Conservation (phyloP, 2,329 filamentous ascomycete species). For the Dactylonectria estremocensis region DNA sequence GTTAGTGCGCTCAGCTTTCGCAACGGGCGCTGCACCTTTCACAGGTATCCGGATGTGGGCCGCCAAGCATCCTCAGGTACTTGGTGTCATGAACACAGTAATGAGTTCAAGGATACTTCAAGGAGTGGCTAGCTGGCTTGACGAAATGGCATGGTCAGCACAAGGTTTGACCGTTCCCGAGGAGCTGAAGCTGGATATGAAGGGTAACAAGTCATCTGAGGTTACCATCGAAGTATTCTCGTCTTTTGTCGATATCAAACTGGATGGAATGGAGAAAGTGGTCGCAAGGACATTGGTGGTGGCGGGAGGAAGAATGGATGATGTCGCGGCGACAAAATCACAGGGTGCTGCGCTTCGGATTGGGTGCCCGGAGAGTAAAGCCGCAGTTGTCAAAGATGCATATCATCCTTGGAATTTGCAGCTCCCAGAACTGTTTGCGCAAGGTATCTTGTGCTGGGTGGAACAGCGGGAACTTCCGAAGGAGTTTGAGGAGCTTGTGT, state of each 20-base stretch:
- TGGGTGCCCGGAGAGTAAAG: conserved; percentile 22
- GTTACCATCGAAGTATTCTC: neutral
- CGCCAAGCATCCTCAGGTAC: conserved; percentile 17
- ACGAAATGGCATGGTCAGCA: conserved; percentile 3
- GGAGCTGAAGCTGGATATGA: conserved; percentile 17
- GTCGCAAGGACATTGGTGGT: conserved; percentile 31
- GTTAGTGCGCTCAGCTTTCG: conserved; percentile 22
- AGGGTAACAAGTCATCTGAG: conserved; percentile 31
- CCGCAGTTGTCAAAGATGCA: conserved; percentile 29
- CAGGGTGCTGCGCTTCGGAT: conserved; percentile 20
- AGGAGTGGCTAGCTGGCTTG: conserved; percentile 13
- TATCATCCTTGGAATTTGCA: conserved; percentile 40
- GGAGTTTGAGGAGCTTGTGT: conserved; percentile 12
- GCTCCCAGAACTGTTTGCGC: conserved; percentile 32
- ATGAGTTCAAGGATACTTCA: conserved; percentile 2
- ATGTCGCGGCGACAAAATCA: conserved; percentile 19
- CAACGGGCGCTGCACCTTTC: conserved; percentile 28
- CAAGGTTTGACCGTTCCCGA: conserved; percentile 37
- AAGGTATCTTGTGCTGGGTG: conserved; percentile 28
- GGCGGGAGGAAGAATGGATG: conserved; percentile 35
- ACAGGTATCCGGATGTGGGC: conserved; percentile 31
- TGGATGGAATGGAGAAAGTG: conserved; percentile 16
- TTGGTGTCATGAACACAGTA: conserved; percentile 18
- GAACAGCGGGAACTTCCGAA: conserved; percentile 8
- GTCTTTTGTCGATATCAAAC: conserved; percentile 16